Conservation (phyloP, 139 green algal genomes). For the Limnomonas spitsbergensis region DNA sequence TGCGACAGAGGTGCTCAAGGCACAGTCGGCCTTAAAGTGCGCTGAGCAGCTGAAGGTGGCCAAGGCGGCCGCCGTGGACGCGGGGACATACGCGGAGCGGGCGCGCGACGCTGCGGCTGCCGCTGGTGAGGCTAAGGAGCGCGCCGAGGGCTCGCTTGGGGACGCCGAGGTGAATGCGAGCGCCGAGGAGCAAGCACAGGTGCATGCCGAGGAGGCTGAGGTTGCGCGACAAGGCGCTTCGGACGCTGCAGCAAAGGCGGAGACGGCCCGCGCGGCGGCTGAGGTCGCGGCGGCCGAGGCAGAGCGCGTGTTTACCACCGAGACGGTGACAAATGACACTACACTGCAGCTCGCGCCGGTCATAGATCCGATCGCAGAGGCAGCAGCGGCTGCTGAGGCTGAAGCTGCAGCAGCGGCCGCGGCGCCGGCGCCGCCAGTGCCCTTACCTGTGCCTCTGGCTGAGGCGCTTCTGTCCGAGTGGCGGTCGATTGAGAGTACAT, state of each 20-base stretch:
- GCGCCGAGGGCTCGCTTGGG: conserved; percentile 30
- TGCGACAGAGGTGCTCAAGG: conserved; percentile 60
- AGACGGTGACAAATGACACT: conserved; percentile 25
- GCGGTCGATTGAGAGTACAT: conserved; percentile 45
- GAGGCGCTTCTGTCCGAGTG: conserved; percentile 42
- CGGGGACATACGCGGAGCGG: conserved; percentile 44
- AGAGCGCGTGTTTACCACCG: conserved; percentile 34
- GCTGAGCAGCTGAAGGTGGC: conserved; percentile 59
- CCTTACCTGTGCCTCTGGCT: conserved; percentile 20
- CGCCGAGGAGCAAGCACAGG: conserved; percentile 37
- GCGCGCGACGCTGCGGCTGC: conserved; percentile 28
- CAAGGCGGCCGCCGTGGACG: conserved; percentile 41
- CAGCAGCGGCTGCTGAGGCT: not conserved
- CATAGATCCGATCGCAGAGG: conserved; percentile 3
- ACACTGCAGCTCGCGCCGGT: conserved; percentile 4
- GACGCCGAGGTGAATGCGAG: conserved; percentile 50
- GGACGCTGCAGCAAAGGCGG: conserved; percentile 32
- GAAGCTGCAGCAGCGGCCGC: not conserved
- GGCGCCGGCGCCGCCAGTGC: not conserved
- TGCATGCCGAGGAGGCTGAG: conserved; percentile 48
- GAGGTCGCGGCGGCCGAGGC: conserved; percentile 44
- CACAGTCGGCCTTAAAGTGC: conserved; percentile 59
- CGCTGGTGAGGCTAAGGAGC: conserved; percentile 41
- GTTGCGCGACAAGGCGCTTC: conserved; percentile 25
- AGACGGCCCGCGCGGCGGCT: conserved; percentile 48